phyloP scores from a whole-genome alignment of 176 grass and related monocot genomes.

The Musa schizocarpa region DNA sequence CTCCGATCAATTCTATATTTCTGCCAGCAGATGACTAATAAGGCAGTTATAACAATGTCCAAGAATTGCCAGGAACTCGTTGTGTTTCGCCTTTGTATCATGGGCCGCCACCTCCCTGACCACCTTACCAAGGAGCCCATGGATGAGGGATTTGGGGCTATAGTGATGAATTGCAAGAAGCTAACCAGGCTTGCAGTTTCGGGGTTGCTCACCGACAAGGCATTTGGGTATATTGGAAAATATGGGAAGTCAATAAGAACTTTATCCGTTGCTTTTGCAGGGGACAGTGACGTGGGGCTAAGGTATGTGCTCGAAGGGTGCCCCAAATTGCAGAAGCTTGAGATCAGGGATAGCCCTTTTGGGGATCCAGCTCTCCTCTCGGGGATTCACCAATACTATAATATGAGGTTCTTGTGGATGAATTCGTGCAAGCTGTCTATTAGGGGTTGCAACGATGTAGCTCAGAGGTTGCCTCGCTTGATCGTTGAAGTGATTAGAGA shows the following conservation, averaged over 20 bases:
- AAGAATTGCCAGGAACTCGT: slow-evolving; percentile 20
- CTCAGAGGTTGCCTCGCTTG: slow-evolving; percentile 6
- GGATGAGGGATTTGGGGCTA: slow-evolving; percentile 18
- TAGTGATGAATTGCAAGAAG: slow-evolving; percentile 24
- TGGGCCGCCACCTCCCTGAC: slow-evolving; percentile 4
- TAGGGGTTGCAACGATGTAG: slow-evolving; percentile 11
- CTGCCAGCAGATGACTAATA: slow-evolving; percentile 15
- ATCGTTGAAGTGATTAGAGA: slow-evolving; percentile 13
- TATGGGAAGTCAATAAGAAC: slow-evolving; percentile 11
- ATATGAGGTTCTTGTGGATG: slow-evolving; percentile 24
- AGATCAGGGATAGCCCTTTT: slow-evolving; percentile 20
- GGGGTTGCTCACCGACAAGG: slow-evolving; percentile 10
- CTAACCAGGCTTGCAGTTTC: slow-evolving; percentile 13
- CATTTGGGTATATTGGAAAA: slow-evolving; percentile 4
- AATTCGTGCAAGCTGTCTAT: slow-evolving; percentile 4
- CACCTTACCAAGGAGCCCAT: neutral
- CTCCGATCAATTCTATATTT: slow-evolving; percentile 13
- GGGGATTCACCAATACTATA: slow-evolving; percentile 14
- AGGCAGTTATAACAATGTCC: slow-evolving; percentile 2
- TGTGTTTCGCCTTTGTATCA: slow-evolving; percentile 19
- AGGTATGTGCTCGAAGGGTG: slow-evolving; percentile 6
- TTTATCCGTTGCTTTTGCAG: slow-evolving; percentile 8
- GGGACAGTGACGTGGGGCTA: neutral
- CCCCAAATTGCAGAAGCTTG: slow-evolving; percentile 8
- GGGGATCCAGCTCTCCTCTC: slow-evolving; percentile 1